These are phyloP conservation scores for Stygiomarasmius scandens DNA, from an alignment of 1,284 basidiomycete species.

Conservation along the genomic window DNA sequence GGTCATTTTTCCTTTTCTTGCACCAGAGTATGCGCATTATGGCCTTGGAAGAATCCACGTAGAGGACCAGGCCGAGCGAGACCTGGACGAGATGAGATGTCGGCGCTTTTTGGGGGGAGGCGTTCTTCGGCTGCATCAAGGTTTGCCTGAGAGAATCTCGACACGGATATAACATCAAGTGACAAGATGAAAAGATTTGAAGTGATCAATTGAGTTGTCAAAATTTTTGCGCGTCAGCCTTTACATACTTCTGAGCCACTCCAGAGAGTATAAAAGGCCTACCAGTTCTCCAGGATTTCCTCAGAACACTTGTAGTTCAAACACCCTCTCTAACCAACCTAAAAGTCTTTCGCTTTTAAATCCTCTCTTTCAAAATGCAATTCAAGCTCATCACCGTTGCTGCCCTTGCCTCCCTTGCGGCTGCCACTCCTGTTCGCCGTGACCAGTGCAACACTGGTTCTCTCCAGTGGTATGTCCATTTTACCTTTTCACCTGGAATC, in stretches of 20 bases:
- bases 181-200: no score
- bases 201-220: no score
- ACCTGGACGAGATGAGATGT: no score
- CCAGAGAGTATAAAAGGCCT: not conserved
- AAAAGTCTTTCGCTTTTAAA: not conserved
- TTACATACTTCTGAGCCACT: not conserved
- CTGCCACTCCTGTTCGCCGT: constrained; percentile 24
- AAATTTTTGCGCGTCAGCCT: no score
- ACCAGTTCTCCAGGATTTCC: not conserved
- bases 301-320: not conserved
- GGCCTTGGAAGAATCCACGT: no score
- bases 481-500: not conserved
- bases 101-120: no score
- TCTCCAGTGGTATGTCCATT: constrained; percentile 25
- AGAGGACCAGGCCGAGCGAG: no score
- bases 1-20: no score
- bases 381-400: constrained; percentile 7
- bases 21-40: no score
- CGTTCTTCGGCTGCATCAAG: no score
- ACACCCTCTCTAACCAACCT: not conserved
- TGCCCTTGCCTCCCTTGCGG: constrained; percentile 25
- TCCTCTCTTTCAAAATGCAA: constrained; percentile 3
- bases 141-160: no score
- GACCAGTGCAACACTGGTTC: constrained; percentile 23
- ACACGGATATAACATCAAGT: no score